Percentiles rank a stretch among this genome's conserved stretches.
Conservation (phyloP, 345 rosid genomes). For the Ricinus communis region DNA sequence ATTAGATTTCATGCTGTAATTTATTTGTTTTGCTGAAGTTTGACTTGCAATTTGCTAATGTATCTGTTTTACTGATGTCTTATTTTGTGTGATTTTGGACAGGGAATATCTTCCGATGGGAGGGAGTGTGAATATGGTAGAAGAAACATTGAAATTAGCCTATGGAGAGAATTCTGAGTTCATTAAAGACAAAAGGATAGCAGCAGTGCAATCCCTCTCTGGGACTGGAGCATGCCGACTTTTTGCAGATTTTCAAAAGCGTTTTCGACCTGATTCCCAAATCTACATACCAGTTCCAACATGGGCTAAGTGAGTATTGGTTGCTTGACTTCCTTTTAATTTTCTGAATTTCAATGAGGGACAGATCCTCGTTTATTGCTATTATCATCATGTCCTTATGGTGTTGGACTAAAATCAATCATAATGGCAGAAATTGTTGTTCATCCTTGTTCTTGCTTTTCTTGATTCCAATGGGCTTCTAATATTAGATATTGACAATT, state of each 20-base stretch:
- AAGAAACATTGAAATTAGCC: constrained; percentile 86
- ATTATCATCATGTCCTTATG: neutral
- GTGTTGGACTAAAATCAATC: neutral
- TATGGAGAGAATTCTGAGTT: constrained; percentile 83
- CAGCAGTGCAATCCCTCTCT: constrained; percentile 86
- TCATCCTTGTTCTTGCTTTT: neutral
- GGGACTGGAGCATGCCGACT: constrained; percentile 98
- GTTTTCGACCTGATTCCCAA: constrained; percentile 78
- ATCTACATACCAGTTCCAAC: constrained; percentile 91
- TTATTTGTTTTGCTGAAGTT: neutral
- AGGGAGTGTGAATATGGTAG: constrained; percentile 87
- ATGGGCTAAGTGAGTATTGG: constrained; percentile 81
- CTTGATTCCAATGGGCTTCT: constrained; percentile 16
- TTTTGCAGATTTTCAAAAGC: constrained; percentile 95
- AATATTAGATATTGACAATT: constrained; percentile 36
- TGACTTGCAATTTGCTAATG: neutral
- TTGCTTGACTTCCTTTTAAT: neutral
- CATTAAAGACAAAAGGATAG: constrained; percentile 78
- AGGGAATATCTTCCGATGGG: constrained; percentile 99
- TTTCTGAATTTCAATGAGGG: neutral
- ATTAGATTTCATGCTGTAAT: neutral
- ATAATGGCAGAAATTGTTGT: neutral
- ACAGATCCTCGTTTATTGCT: neutral
- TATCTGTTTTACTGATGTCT: neutral
- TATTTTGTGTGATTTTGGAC: constrained; percentile 8